A percentile compares a stretch with the other conserved stretches of the same genome.
These are phyloP conservation scores for Salicornia ramosissima DNA, from an alignment of 148 eudicot species.

Conservation along the genomic window DNA sequence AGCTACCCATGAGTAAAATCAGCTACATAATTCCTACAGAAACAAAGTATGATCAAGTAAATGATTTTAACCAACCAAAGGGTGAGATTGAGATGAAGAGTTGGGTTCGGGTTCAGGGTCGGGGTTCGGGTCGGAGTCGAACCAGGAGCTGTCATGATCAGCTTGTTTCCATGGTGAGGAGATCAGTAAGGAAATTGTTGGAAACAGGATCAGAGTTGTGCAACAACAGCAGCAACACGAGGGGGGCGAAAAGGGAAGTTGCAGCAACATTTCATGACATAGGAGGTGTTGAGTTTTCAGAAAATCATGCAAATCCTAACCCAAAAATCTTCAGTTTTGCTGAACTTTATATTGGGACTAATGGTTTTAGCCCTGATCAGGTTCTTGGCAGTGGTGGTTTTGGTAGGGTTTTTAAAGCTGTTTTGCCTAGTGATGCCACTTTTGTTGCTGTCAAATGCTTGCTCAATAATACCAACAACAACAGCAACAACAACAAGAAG, in stretches of 20 bases:
- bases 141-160: conserved; percentile 8
- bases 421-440: conserved; percentile 71
- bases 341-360: conserved; percentile 81
- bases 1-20: conserved; percentile 22
- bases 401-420: conserved; percentile 66
- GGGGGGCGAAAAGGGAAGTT: neutral
- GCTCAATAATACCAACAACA: conserved; percentile 1
- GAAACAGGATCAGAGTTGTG: conserved; percentile 5
- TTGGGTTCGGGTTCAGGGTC: too few species aligned
- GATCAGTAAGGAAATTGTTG: conserved; percentile 28
- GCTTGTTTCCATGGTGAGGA: conserved; percentile 23
- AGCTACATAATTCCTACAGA: conserved; percentile 47
- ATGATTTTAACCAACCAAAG: too few species aligned
- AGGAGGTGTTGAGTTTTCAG: conserved; percentile 48
- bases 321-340: conserved; percentile 81
- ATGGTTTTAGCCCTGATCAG: conserved; percentile 55
- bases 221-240: neutral
- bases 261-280: conserved; percentile 46
- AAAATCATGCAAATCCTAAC: conserved; percentile 29
- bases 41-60: too few species aligned
- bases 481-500: neutral
- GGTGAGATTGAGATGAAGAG: too few species aligned
- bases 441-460: conserved; percentile 85
- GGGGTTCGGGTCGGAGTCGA: too few species aligned
- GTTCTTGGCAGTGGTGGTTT: conserved; percentile 91